Evolutionary conservation across 2,329 filamentous ascomycete genomes (phyloP).

Genomic region (Colletotrichum ledebouriae): DNA sequence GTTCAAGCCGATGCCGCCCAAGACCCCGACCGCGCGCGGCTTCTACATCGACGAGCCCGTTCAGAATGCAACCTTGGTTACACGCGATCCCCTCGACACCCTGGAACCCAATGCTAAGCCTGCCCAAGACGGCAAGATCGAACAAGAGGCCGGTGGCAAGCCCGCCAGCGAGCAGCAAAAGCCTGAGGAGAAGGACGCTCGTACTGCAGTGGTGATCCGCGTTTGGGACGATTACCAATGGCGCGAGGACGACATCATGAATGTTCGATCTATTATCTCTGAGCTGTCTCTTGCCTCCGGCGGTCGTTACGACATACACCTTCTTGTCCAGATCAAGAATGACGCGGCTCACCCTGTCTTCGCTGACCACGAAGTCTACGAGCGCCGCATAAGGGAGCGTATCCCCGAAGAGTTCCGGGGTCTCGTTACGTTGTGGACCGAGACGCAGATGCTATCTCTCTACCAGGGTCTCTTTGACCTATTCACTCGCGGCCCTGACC

Average conservation of each 20-base stretch:
- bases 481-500: conserved; percentile 72
- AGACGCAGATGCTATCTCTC: conserved; percentile 90
- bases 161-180: conserved; percentile 44
- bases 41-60: conserved; percentile 63
- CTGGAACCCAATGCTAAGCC: conserved; percentile 31
- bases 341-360: conserved; percentile 82
- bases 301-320: conserved; percentile 87
- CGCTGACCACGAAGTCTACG: conserved; percentile 79
- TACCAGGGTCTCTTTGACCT: conserved; percentile 90
- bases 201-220: conserved; percentile 85
- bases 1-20: conserved; percentile 67
- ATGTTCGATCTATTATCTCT: conserved; percentile 85
- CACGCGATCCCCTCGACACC: conserved; percentile 37
- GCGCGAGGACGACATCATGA: conserved; percentile 83
- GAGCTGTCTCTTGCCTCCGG: conserved; percentile 86
- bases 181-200: conserved; percentile 55
- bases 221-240: conserved; percentile 87
- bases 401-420: conserved; percentile 89
- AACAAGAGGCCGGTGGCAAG: background rate
- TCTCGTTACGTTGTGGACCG: conserved; percentile 92
- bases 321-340: conserved; percentile 86
- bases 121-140: conserved; percentile 4
- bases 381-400: conserved; percentile 74
- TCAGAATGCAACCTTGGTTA: conserved; percentile 44
- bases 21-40: conserved; percentile 59